Percentiles rank a stretch among this genome's conserved stretches.
Evolutionary conservation across 2,329 filamentous ascomycete genomes (phyloP).

Genomic region (Falciphora oryzae): DNA sequence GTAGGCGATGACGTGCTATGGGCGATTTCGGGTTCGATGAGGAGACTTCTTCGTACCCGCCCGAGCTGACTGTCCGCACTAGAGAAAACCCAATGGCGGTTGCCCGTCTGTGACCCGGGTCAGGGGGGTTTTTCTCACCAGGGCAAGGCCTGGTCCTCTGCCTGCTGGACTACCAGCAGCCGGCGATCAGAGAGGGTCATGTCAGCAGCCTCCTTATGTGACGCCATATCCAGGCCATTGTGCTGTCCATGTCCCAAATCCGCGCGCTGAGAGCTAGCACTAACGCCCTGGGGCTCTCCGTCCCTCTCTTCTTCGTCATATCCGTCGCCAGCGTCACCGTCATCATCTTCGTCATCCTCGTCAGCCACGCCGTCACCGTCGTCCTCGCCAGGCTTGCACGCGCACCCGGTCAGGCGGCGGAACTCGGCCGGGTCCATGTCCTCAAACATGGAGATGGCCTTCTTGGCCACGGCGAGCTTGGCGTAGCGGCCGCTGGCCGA

Average conservation of each 20-base stretch:
- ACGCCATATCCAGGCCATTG: not conserved
- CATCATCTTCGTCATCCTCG: constrained; percentile 6
- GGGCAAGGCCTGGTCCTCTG: not conserved
- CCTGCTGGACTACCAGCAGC: not conserved
- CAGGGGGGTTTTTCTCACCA: not conserved
- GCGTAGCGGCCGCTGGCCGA: constrained; percentile 66
- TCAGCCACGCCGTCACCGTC: constrained; percentile 10
- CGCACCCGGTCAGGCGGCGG: constrained; percentile 53
- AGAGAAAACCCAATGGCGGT: no score
- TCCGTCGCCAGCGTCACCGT: not conserved
- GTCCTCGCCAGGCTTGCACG: constrained; percentile 41
- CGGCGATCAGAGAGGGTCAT: not conserved
- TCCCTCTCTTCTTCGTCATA: not conserved
- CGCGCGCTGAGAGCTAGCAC: no score
- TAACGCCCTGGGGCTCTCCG: not conserved
- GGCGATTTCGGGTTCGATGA: no score
- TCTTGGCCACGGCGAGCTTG: constrained; percentile 60
- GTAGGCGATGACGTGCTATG: no score
- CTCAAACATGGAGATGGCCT: constrained; percentile 44
- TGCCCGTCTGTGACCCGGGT: no score
- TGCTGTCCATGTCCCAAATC: not conserved
- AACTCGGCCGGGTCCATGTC: constrained; percentile 50
- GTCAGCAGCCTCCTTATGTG: not conserved
- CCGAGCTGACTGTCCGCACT: no score
- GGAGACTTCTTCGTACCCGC: no score